These are phyloP conservation scores for Suhomyces guaymorum DNA, from an alignment of 1,139 yeast genomes.

Conservation along the genomic window DNA sequence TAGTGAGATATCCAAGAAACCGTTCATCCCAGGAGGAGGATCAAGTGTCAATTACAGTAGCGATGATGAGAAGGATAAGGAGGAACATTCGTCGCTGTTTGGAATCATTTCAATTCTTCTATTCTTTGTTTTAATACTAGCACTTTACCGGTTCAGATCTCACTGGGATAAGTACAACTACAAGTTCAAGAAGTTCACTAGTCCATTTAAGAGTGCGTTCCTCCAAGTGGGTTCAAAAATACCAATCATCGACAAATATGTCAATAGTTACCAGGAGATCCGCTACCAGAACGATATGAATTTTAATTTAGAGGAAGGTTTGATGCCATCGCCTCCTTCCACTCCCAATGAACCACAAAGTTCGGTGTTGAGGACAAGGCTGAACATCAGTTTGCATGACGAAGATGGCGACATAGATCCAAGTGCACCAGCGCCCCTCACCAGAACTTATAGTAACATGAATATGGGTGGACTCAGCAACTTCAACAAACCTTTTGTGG, in stretches of 20 bases:
- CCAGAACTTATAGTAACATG: slow-evolving; percentile 26
- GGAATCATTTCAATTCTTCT: slow-evolving; percentile 20
- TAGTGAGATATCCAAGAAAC: slow-evolving; percentile 46
- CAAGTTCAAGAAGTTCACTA: slow-evolving; percentile 19
- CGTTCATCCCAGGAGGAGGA: slow-evolving; percentile 41
- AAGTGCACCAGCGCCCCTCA: slow-evolving; percentile 4
- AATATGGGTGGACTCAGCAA: slow-evolving; percentile 25
- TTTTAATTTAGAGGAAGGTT: slow-evolving; percentile 37
- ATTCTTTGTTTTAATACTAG: slow-evolving; percentile 20
- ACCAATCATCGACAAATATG: slow-evolving; percentile 8
- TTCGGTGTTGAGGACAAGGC: slow-evolving; percentile 41
- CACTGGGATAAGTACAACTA: slow-evolving; percentile 18
- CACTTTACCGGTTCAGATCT: slow-evolving; percentile 23
- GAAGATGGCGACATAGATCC: slow-evolving; percentile 7
- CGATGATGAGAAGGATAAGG: slow-evolving; percentile 27
- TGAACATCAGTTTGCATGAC: slow-evolving; percentile 37
- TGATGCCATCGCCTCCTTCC: slow-evolving; percentile 19
- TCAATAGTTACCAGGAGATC: slow-evolving; percentile 6
- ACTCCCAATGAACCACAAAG: slow-evolving; percentile 17
- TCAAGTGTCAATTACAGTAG: slow-evolving; percentile 14
- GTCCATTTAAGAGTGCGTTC: slow-evolving; percentile 12
- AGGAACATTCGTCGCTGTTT: slow-evolving; percentile 5
- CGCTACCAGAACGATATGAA: slow-evolving; percentile 22
- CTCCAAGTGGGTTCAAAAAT: slow-evolving; percentile 6
- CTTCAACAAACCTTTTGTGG: slow-evolving; percentile 37